Evolutionary conservation across 2,329 filamentous ascomycete genomes (phyloP).

Genomic region (Xylaria hypoxylon): DNA sequence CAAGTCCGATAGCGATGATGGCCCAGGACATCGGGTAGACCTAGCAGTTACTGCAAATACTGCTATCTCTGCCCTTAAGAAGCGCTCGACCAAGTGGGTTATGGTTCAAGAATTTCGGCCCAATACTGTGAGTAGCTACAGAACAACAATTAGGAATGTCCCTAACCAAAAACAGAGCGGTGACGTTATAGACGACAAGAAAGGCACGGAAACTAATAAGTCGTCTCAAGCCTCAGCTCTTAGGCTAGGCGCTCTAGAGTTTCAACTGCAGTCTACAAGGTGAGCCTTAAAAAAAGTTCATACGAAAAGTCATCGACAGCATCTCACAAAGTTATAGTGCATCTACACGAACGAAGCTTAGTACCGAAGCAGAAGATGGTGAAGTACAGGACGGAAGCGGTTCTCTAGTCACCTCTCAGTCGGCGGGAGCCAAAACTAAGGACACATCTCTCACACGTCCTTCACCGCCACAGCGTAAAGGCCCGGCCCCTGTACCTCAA

Average conservation of each 20-base stretch:
- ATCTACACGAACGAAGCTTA: constrained; percentile 49
- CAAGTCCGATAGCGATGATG: constrained; percentile 60
- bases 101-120: constrained; percentile 79
- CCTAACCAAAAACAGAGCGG: constrained; percentile 57
- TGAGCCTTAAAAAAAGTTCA: constrained; percentile 38
- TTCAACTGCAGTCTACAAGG: constrained; percentile 66
- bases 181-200: constrained; percentile 54
- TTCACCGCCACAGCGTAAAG: constrained; percentile 37
- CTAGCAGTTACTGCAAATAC: constrained; percentile 79
- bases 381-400: constrained; percentile 73
- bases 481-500: constrained; percentile 37
- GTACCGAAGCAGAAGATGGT: constrained; percentile 74
- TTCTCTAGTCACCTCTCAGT: constrained; percentile 33
- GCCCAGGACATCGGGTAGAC: constrained; percentile 74
- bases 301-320: constrained; percentile 6
- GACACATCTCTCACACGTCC: constrained; percentile 38
- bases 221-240: constrained; percentile 59
- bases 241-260: constrained; percentile 71
- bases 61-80: constrained; percentile 76
- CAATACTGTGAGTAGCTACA: constrained; percentile 65
- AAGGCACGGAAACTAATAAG: constrained; percentile 52
- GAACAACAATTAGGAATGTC: constrained; percentile 24
- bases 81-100: constrained; percentile 75
- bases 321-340: constrained; percentile 41
- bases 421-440: constrained; percentile 33